Evolutionary conservation across 495 filamentous ascomycete species (phyloP), one percentile per base, ranked within the genome.

Genomic region (Talaromyces adpressus): DNA sequence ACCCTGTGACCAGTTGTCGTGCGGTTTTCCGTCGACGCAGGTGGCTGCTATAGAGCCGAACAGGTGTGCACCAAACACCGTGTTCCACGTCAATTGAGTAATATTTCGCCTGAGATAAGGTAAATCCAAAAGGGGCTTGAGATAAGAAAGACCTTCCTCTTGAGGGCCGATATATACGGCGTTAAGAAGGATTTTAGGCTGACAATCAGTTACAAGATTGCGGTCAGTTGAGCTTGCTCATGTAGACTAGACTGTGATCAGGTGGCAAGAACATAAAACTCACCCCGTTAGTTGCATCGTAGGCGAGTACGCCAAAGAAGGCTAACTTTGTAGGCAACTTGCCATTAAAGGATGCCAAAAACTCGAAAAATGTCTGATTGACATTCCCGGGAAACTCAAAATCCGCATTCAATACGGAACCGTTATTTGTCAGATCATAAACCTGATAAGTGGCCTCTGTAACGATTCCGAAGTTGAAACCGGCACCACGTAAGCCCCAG

Each of bases 401-500:
- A 16, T 39, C 36, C 36, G 36, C 36, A 16, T 39, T 39, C 12
- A 39, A 0, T 16, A 39, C 36, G 6, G 36, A 39, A 39, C 36
- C 11, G 12, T 39, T 39, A 39, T 39, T 39, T 3, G 11, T 39
- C 36, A 39, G 8, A 8, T 39, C 57, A 23, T 66, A 66, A 49
- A 66, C 59, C 45, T 59, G 52, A 58, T 69, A 72, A 16, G 59
- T 70, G 25, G 66, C 70, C 6, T 30, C 36, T 1, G 57, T 57
- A 14, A 71, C 52, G 16, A 70, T 61, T 25, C 70, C 71, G 45
- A 74, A 73, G 8, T 75, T 76, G 45, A 67, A 64, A 11, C 74
- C 74, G 3, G 69, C 72, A 11, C 73, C 76, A 32, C 72, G 70
- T 22, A 78, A 64, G 11, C 66, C 72, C 71, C 71, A 70, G 71